Evolutionary conservation across 192 early-diverging fungal genomes (phyloP).

Genomic region (Borealophlyctis nickersoniae): DNA sequence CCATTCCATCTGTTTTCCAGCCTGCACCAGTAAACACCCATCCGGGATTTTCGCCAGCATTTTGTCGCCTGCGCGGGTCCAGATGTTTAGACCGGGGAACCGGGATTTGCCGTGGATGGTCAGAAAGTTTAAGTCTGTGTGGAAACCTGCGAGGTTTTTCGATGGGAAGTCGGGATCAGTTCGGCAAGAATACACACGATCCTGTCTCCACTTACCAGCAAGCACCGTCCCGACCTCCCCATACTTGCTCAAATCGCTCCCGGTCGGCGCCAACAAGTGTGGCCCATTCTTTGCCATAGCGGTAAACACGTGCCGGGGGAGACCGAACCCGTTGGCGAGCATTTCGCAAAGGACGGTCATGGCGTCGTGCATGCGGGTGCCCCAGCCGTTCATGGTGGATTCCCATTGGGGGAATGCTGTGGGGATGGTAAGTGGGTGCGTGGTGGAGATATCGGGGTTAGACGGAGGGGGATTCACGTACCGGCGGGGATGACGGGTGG

Average conservation of each 20-base stretch:
- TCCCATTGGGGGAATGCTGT: slow-evolving; percentile 65
- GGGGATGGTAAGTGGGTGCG: background rate
- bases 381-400: slow-evolving; percentile 63
- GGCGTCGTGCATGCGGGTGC: slow-evolving; percentile 53
- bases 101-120: slow-evolving; percentile 74
- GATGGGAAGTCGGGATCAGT: background rate
- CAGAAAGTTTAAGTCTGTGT: slow-evolving; percentile 62
- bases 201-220: slow-evolving; percentile 45
- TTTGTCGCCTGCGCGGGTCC: slow-evolving; percentile 60
- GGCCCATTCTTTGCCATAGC: slow-evolving; percentile 58
- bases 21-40: slow-evolving; percentile 56
- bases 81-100: slow-evolving; percentile 72
- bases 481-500: slow-evolving; percentile 61
- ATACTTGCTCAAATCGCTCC: slow-evolving; percentile 61
- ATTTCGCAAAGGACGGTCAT: slow-evolving; percentile 56
- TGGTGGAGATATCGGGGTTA: background rate
- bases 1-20: slow-evolving; percentile 66
- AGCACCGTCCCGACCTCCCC: slow-evolving; percentile 59
- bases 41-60: slow-evolving; percentile 62
- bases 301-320: slow-evolving; percentile 54
- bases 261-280: slow-evolving; percentile 70
- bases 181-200: too few relatives aligned
- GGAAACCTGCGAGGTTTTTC: slow-evolving; percentile 23
- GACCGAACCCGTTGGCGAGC: slow-evolving; percentile 61
- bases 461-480: background rate